Percentiles rank a stretch among this genome's conserved stretches.
Evolutionary conservation across 305 asterid genomes (phyloP).

Genomic region (Solanum hybrid): DNA sequence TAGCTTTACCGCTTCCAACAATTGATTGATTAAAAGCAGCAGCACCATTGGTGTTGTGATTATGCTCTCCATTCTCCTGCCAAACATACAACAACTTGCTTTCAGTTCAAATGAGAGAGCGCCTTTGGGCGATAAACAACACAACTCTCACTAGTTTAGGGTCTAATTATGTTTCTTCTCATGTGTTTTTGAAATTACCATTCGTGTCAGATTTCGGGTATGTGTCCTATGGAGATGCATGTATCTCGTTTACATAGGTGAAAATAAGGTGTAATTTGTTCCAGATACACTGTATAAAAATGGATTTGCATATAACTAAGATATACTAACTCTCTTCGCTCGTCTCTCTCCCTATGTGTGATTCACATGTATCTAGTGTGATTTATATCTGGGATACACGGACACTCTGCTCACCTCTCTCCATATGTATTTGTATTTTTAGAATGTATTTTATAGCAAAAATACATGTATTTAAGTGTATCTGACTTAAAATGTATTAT

Average conservation of each 20-base stretch:
- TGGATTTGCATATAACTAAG: fast-evolving
- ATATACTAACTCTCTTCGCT: background rate
- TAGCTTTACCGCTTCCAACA: slow-evolving; percentile 48
- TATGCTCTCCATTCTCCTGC: slow-evolving; percentile 44
- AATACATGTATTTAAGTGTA: too few relatives aligned
- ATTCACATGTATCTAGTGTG: background rate
- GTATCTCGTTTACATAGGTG: background rate
- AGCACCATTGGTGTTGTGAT: slow-evolving; percentile 25
- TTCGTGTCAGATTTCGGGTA: too few relatives aligned
- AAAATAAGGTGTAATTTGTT: too few relatives aligned
- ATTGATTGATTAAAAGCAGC: slow-evolving; percentile 28
- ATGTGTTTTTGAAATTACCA: too few relatives aligned
- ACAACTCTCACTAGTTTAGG: background rate
- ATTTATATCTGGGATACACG: fast-evolving
- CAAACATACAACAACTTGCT: background rate
- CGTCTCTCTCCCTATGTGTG: background rate
- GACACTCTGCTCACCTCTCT: background rate
- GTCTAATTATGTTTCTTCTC: background rate
- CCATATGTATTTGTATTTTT: background rate
- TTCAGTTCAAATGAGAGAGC: background rate
- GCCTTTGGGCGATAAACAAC: background rate
- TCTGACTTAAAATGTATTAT: background rate
- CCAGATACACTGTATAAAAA: fast-evolving
- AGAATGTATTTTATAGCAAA: too few relatives aligned
- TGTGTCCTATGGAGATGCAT: too few relatives aligned